A percentile compares a stretch with the other conserved stretches of the same genome.
These are phyloP conservation scores for Fragaria ananassa DNA, from an alignment of 306 rosid genomes.

Conservation along the genomic window DNA sequence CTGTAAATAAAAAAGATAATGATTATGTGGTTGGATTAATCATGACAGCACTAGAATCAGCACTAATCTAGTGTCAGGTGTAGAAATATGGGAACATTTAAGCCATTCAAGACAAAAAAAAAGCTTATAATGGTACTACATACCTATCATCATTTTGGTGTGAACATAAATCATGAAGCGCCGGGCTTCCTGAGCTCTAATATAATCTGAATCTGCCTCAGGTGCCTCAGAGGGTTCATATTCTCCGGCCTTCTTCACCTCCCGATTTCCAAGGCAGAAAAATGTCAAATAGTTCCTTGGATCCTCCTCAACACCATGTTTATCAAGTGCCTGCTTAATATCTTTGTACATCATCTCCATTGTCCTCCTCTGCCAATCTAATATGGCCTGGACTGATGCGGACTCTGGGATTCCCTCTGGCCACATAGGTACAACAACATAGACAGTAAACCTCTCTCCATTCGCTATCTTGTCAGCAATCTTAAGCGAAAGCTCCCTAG, in stretches of 20 bases:
- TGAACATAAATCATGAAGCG: slow-evolving; percentile 55
- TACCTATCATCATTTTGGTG: slow-evolving; percentile 57
- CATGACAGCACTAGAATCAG: neutral
- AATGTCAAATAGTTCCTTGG: slow-evolving; percentile 48
- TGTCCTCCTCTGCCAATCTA: slow-evolving; percentile 56
- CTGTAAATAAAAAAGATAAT: slow-evolving; percentile 15
- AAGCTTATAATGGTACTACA: neutral
- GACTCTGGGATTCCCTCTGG: slow-evolving; percentile 50
- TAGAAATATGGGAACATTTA: neutral
- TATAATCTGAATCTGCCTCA: slow-evolving; percentile 31
- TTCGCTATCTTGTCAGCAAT: slow-evolving; percentile 41
- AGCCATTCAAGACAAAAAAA: neutral
- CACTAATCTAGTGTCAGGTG: neutral
- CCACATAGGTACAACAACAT: slow-evolving; percentile 49
- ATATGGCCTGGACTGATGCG: slow-evolving; percentile 48
- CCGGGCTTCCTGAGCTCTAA: slow-evolving; percentile 39
- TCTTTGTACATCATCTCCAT: slow-evolving; percentile 50
- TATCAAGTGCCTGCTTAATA: slow-evolving; percentile 25
- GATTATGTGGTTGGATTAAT: neutral
- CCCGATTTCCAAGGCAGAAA: slow-evolving; percentile 49
- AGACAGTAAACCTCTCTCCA: slow-evolving; percentile 47
- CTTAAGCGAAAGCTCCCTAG: slow-evolving; percentile 50
- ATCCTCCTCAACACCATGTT: slow-evolving; percentile 35
- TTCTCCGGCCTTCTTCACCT: slow-evolving; percentile 44
- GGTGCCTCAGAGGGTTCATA: slow-evolving; percentile 42